phyloP scores from a whole-genome alignment of 176 grass and related monocot species.

The Rhynchospora tenuis region DNA sequence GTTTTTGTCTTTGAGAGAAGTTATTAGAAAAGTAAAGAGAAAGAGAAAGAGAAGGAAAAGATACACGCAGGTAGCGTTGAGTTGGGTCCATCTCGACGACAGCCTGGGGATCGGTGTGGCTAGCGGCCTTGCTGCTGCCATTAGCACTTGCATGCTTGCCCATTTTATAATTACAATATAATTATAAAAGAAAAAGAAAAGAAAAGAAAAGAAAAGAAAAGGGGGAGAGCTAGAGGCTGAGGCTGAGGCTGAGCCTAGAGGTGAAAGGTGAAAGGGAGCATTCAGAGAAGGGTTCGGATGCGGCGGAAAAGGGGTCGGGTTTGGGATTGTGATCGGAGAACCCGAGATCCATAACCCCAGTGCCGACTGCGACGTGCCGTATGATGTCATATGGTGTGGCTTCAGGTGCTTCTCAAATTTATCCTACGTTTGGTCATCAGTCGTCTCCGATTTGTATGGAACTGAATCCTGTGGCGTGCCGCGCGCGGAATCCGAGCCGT shows the following conservation, averaged over 20 bases:
- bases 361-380: neutral
- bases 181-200: constrained; percentile 53
- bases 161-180: constrained; percentile 38
- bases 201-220: constrained; percentile 11
- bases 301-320: constrained; percentile 2
- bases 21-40: neutral
- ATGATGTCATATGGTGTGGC: too few relatives aligned
- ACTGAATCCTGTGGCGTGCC: too few relatives aligned
- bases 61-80: neutral
- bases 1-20: neutral
- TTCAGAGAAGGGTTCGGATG: neutral
- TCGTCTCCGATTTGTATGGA: too few relatives aligned
- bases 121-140: neutral
- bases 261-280: too few relatives aligned
- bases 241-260: too few relatives aligned
- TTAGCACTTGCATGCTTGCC: neutral
- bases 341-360: neutral
- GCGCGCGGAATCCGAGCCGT: too few relatives aligned
- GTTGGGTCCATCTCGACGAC: constrained; percentile 8
- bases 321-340: neutral
- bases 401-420: too few relatives aligned
- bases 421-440: too few relatives aligned
- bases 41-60: neutral
- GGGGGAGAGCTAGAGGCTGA: too few relatives aligned
- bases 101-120: neutral